These are phyloP conservation scores for Oryza meyeriana DNA, from an alignment of 176 grass and related monocot genomes.

Conservation along the genomic window DNA sequence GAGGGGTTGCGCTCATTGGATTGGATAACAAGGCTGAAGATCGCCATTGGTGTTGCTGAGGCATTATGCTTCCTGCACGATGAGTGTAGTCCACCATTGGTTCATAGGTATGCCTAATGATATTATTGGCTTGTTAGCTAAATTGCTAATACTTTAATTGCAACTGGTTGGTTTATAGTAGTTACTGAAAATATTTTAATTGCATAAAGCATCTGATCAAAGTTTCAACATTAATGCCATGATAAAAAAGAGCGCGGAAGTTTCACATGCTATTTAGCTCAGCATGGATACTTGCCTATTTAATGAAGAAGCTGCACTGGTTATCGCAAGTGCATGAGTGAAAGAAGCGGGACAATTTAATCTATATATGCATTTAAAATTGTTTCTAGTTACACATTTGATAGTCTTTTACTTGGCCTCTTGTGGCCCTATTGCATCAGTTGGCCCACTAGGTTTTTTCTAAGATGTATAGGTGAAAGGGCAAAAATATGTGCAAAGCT, in stretches of 20 bases:
- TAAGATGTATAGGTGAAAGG: neutral
- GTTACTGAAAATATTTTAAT: neutral
- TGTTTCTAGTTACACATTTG: conserved; percentile 12
- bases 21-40: conserved; percentile 96
- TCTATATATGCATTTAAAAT: neutral
- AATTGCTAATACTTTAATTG: conserved; percentile 9
- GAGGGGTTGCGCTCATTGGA: conserved; percentile 67
- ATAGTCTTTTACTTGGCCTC: neutral
- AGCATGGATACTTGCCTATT: neutral
- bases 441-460: neutral
- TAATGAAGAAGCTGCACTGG: conserved; percentile 1
- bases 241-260: neutral
- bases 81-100: conserved; percentile 68
- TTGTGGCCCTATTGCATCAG: conserved; percentile 9
- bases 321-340: neutral
- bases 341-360: conserved; percentile 8
- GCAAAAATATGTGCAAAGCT: neutral
- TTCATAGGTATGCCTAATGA: conserved; percentile 62
- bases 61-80: conserved; percentile 91
- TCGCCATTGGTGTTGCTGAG: conserved; percentile 73
- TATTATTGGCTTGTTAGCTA: neutral
- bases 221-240: conserved; percentile 23
- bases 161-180: conserved; percentile 13
- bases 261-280: neutral
- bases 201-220: conserved; percentile 16